phyloP scores from a whole-genome alignment of 805 yeast species.

The Metschnikowia kofuensis region DNA sequence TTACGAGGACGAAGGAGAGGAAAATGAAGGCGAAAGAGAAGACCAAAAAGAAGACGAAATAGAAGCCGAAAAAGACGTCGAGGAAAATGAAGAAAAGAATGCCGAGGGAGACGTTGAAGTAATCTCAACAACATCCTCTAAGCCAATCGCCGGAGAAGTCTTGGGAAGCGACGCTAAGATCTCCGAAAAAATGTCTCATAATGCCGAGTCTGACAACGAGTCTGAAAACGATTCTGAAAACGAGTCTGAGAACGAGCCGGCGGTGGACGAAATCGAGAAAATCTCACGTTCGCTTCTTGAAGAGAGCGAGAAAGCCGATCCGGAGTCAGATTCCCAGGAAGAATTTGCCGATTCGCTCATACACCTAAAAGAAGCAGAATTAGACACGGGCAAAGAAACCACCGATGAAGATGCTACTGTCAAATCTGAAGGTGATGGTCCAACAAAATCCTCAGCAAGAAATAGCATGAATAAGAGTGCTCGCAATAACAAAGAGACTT shows the following conservation, averaged over 20 bases:
- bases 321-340: not conserved
- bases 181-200: not conserved
- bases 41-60: conserved; percentile 6
- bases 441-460: no score
- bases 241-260: not conserved
- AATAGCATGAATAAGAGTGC: not conserved
- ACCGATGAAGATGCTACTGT: no score
- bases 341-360: no score
- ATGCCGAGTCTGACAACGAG: not conserved
- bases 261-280: not conserved
- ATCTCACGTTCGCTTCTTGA: conserved; percentile 1
- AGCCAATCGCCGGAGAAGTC: no score
- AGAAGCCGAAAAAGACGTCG: not conserved
- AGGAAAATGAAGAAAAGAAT: not conserved
- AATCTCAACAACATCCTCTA: no score
- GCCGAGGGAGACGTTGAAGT: not conserved
- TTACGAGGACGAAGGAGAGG: conserved; percentile 2
- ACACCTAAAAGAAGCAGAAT: no score
- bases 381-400: no score
- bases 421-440: no score
- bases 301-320: not conserved
- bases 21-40: conserved; percentile 6
- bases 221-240: not conserved
- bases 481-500: not conserved
- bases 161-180: no score